Percentiles rank a stretch among this genome's conserved stretches.
Evolutionary conservation across 495 filamentous ascomycete genomes (phyloP).

Genomic region (Rhypophila decipiens): DNA sequence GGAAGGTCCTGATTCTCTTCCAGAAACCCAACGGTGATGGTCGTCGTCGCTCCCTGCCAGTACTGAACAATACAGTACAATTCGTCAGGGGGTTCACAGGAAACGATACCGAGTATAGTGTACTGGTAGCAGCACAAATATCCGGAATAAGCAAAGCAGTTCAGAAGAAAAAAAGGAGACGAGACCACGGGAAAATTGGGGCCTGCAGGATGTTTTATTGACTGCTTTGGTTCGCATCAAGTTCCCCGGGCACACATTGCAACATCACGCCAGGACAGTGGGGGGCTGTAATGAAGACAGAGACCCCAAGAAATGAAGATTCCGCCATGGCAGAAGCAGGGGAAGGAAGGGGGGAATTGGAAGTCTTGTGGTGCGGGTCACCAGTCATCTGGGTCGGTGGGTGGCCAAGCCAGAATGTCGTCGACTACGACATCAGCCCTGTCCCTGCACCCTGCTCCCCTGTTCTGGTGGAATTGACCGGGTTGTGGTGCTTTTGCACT

Average conservation of each 20-base stretch:
- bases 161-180: constrained; percentile 2
- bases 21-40: background rate
- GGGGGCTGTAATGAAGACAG: too few species aligned
- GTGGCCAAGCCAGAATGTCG: constrained; percentile 5
- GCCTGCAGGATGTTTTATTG: constrained; percentile 14
- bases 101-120: background rate
- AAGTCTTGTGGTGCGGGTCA: constrained; percentile 7
- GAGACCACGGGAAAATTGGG: constrained; percentile 19
- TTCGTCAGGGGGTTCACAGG: background rate
- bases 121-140: background rate
- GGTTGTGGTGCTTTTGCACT: constrained; percentile 14
- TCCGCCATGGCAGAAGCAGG: background rate
- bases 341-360: background rate
- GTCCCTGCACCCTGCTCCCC: constrained; percentile 18
- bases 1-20: constrained; percentile 1
- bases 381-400: constrained; percentile 8
- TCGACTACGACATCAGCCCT: constrained; percentile 10
- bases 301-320: background rate
- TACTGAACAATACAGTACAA: too few species aligned
- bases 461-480: constrained; percentile 19
- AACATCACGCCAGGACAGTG: constrained; percentile 17
- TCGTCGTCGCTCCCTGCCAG: background rate
- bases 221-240: constrained; percentile 5
- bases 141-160: background rate
- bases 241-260: constrained; percentile 6